Evolutionary conservation across 169 alveolate genomes (phyloP).

Genomic region (Cyclospora cayetanensis): DNA sequence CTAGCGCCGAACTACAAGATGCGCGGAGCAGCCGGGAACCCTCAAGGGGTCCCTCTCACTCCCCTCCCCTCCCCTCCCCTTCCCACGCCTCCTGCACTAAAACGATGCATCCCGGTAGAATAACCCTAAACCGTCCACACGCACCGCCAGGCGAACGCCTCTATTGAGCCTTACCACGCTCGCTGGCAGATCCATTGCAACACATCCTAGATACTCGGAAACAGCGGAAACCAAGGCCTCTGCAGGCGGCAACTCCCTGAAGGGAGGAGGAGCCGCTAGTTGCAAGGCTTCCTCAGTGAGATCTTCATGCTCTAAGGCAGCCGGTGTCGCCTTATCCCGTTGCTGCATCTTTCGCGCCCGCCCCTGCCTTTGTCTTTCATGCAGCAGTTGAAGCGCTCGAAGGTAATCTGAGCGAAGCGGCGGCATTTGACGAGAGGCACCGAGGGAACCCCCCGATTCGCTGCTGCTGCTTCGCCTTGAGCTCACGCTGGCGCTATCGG

Average conservation of each 20-base stretch:
- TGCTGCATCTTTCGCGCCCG: constrained; percentile 20
- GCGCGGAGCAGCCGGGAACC: too few relatives aligned
- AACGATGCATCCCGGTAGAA: too few relatives aligned
- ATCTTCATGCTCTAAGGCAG: neutral
- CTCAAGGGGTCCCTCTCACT: too few relatives aligned
- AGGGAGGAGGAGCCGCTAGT: constrained; percentile 49
- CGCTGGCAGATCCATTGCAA: constrained; percentile 38
- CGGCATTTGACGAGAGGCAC: neutral
- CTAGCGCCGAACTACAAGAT: too few relatives aligned
- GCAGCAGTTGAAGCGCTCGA: constrained; percentile 50
- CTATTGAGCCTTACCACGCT: neutral
- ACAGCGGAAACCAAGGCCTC: constrained; percentile 33
- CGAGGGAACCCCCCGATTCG: neutral
- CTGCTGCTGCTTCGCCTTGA: constrained; percentile 21
- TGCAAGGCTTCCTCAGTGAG: constrained; percentile 58
- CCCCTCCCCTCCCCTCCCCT: too few relatives aligned
- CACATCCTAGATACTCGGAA: constrained; percentile 20
- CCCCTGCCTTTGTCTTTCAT: constrained; percentile 54
- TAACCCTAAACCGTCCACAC: too few relatives aligned
- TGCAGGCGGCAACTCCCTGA: constrained; percentile 38
- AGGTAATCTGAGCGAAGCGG: constrained; percentile 48
- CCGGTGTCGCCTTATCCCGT: neutral
- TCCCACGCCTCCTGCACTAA: too few relatives aligned
- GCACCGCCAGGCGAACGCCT: too few relatives aligned
- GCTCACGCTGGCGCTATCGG: neutral